phyloP scores from a whole-genome alignment of 192 early-diverging fungal genomes.

The Coemansia sp. region DNA sequence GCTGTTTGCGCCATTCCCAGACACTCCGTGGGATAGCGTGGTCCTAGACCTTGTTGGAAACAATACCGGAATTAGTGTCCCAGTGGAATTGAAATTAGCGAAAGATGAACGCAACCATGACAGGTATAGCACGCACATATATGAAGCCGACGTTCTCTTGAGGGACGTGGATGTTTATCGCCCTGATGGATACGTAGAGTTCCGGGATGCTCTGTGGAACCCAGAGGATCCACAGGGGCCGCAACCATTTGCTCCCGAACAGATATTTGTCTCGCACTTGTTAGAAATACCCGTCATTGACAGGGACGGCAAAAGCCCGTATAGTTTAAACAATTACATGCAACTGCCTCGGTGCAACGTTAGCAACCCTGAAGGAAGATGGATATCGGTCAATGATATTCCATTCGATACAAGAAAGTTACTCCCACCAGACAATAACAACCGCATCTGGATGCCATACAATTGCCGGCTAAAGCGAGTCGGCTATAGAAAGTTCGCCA shows the following conservation, averaged over 20 bases:
- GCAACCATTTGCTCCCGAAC: constrained; percentile 5
- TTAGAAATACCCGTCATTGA: neutral
- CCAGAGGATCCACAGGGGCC: constrained; percentile 29
- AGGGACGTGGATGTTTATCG: constrained; percentile 36
- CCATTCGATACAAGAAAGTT: constrained; percentile 9
- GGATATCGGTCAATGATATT: constrained; percentile 35
- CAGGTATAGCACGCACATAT: constrained; percentile 41
- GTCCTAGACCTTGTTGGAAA: constrained; percentile 17
- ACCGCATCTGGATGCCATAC: constrained; percentile 55
- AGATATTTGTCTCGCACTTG: neutral
- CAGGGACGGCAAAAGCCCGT: neutral
- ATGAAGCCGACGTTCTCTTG: constrained; percentile 43
- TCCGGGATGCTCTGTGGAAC: constrained; percentile 46
- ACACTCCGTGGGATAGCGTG: constrained; percentile 25
- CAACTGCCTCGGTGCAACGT: constrained; percentile 47
- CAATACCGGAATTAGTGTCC: constrained; percentile 4
- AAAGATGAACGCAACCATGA: constrained; percentile 7
- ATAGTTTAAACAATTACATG: constrained; percentile 25
- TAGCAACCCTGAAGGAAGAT: constrained; percentile 43
- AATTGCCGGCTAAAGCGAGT: constrained; percentile 37
- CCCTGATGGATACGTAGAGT: constrained; percentile 35
- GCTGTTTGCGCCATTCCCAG: constrained; percentile 13
- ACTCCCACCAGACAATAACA: constrained; percentile 26
- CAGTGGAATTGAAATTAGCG: neutral
- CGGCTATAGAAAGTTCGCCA: constrained; percentile 31